A percentile compares a stretch with the other conserved stretches of the same genome.
These are phyloP conservation scores for Phyllosticta citrichinensis DNA, from an alignment of 2,329 filamentous ascomycete species.

Conservation along the genomic window DNA sequence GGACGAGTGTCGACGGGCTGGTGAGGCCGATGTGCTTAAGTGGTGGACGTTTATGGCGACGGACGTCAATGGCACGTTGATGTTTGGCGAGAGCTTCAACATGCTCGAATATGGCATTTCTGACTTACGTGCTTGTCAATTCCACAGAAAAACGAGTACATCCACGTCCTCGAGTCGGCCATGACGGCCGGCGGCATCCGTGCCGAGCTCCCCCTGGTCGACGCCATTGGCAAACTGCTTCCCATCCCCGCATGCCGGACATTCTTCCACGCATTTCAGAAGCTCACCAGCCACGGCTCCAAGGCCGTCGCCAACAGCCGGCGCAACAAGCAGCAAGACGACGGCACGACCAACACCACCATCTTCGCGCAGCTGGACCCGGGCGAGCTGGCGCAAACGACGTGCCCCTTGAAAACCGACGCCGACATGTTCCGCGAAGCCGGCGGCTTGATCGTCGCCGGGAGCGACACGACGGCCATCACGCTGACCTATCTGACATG, in stretches of 20 bases:
- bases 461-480: constrained; percentile 25
- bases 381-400: constrained; percentile 21
- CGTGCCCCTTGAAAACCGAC: constrained; percentile 20
- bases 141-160: constrained; percentile 24
- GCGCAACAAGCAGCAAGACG: constrained; percentile 2
- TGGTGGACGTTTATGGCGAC: constrained; percentile 47
- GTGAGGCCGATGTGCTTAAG: constrained; percentile 37
- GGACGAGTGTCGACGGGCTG: constrained; percentile 30
- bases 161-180: constrained; percentile 26
- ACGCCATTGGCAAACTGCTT: constrained; percentile 21
- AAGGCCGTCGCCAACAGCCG: constrained; percentile 22
- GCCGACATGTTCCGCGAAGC: constrained; percentile 25
- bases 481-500: constrained; percentile 27
- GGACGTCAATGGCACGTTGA: constrained; percentile 44
- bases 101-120: constrained; percentile 38
- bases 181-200: constrained; percentile 27
- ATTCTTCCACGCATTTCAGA: constrained; percentile 26
- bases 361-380: constrained; percentile 26
- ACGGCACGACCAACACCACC: constrained; percentile 19
- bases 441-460: constrained; percentile 25
- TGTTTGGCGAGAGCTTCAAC: constrained; percentile 46
- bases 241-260: constrained; percentile 21
- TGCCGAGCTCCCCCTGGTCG: constrained; percentile 26
- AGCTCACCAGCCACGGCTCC: constrained; percentile 21
- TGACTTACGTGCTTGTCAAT: background rate